Evolutionary conservation across 495 filamentous ascomycete species (phyloP), one percentile per base, ranked within the genome.

Genomic region (Elaphomyces granulatus): DNA sequence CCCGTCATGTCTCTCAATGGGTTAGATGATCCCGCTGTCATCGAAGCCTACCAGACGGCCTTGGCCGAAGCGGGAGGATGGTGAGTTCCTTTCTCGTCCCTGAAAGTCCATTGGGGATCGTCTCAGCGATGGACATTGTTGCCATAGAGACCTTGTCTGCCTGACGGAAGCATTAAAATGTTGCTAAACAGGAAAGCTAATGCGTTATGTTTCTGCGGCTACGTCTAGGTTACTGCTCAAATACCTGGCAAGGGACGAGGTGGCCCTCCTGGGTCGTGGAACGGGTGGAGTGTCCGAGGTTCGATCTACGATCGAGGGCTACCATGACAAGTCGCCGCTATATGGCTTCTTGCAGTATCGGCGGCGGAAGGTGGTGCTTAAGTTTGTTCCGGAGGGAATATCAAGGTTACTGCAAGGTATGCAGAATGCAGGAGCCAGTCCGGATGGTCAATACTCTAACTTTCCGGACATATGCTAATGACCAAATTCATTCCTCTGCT

Each of bases 1-100:
- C 54, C 51, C 59, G 53, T 46, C 59, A 98, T 98, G 90, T 96
- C 90, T 70, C 71, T 98, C 63, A 94, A 96, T 80, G 90, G 90
- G 47, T 69, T 98, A 67, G 90, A 96, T 66, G 72, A 75, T 67
- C 66, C 73, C 49, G 70, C 72, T 47, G 69, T 98, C 53, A 70
- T 75, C 58, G 86, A 88, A 59, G 87, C 87, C 47, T 81, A 93
- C 64, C 82, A 87, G 48, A 63, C 70, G 47, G 81, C 86, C 35
- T 66, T 80, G 43, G 70, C 68, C 28, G 92, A 98, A 55, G 77
- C 83, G 30, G 90, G 88, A 60, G 87, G 86, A 80, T 98, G 90
- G 90, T 98, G 68, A 63, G 87, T 72, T n/a, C n/a, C n/a, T n/a
- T n/a, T n/a, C n/a, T n/a, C n/a, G n/a, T n/a, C n/a, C n/a, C n/a